phyloP scores from a whole-genome alignment of 805 yeast genomes.

The Saccharomycopsis selenospora region DNA sequence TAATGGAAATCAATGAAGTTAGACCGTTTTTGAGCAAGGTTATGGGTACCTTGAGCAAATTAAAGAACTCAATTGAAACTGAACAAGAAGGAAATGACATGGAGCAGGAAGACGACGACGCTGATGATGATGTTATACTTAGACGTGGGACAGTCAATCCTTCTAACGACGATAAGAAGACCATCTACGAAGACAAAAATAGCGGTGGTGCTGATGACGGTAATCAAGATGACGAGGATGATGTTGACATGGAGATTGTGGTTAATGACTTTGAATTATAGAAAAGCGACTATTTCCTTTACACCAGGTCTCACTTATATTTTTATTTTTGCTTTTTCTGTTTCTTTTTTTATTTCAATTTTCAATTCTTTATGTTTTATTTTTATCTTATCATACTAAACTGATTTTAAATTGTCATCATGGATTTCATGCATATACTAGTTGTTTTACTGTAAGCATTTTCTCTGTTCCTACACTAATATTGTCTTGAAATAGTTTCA shows the following conservation, averaged over 20 bases:
- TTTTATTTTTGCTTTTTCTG: no score
- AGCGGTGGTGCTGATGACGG: slow-evolving; percentile 12
- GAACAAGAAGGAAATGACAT: slow-evolving; percentile 15
- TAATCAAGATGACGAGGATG: slow-evolving; percentile 7
- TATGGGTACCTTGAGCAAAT: slow-evolving; percentile 67
- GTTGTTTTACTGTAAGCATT: no score
- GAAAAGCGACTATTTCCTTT: no score
- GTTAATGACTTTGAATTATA: slow-evolving; percentile 18
- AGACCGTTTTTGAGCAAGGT: slow-evolving; percentile 74
- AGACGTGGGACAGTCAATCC: neutral
- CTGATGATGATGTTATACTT: slow-evolving; percentile 3
- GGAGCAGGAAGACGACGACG: slow-evolving; percentile 17
- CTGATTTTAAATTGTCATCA: no score
- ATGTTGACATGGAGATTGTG: slow-evolving; percentile 13
- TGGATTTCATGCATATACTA: no score
- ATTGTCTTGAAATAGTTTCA: no score
- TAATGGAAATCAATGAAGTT: slow-evolving; percentile 81
- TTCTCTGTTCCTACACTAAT: no score
- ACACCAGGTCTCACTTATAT: no score
- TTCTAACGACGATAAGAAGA: neutral
- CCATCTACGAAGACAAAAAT: neutral
- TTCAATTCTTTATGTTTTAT: no score
- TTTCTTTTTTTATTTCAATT: no score
- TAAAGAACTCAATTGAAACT: slow-evolving; percentile 34
- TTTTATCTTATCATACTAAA: no score